Percentiles rank a stretch among this genome's conserved stretches.
Conservation (phyloP, 2,329 filamentous ascomycete genomes). For the Rutstroemia sp. region DNA sequence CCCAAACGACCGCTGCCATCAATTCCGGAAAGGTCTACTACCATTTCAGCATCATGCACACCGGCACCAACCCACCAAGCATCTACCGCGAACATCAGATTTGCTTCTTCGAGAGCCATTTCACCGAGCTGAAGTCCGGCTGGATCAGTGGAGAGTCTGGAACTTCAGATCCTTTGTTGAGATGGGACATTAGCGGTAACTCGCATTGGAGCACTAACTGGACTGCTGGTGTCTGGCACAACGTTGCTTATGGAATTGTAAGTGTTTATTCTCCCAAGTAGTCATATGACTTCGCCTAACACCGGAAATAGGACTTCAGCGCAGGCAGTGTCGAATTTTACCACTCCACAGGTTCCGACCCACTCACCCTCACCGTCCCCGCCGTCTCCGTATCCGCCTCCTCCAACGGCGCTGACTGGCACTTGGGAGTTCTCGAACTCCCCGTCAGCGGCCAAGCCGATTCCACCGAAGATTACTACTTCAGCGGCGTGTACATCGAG, state of each 20-base stretch:
- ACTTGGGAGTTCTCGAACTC: constrained; percentile 62
- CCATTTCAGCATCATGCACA: constrained; percentile 61
- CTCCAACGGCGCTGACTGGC: constrained; percentile 65
- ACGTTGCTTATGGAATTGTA: constrained; percentile 64
- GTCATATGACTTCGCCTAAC: background rate
- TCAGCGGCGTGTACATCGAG: constrained; percentile 66
- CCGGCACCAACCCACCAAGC: constrained; percentile 51
- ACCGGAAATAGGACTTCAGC: constrained; percentile 44
- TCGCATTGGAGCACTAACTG: constrained; percentile 57
- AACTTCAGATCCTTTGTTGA: constrained; percentile 45
- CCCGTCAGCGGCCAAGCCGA: constrained; percentile 48
- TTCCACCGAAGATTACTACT: constrained; percentile 59
- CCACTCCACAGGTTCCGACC: constrained; percentile 56
- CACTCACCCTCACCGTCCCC: constrained; percentile 49
- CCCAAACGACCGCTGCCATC: constrained; percentile 59
- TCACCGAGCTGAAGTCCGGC: constrained; percentile 67
- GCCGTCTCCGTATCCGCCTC: constrained; percentile 53
- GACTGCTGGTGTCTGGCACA: constrained; percentile 49
- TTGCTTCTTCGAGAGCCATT: constrained; percentile 59
- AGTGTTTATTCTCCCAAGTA: constrained; percentile 9
- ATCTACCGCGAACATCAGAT: constrained; percentile 60
- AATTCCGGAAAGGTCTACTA: constrained; percentile 62
- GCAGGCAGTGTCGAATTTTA: constrained; percentile 58
- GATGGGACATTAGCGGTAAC: constrained; percentile 55
- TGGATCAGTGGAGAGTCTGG: constrained; percentile 44